phyloP scores from a whole-genome alignment of 768 basidiomycete species.

The Agaricus bisporus region DNA sequence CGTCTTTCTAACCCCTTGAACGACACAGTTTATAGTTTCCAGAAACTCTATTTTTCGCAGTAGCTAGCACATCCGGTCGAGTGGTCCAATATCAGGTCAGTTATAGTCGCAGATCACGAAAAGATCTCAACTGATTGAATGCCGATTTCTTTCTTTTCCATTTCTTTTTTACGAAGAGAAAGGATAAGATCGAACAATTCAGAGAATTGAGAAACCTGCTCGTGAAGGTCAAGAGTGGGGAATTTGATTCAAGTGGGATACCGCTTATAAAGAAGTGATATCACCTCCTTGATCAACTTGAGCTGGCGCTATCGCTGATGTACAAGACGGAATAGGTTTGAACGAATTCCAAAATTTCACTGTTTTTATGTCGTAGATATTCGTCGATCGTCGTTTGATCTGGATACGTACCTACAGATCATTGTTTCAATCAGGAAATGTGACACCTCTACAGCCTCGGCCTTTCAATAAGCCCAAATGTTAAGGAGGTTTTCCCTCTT shows the following conservation, averaged over 20 bases:
- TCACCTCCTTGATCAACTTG: background rate
- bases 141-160: background rate
- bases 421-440: no score
- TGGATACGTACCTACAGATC: no score
- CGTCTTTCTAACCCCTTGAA: background rate
- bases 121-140: background rate
- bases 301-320: no score
- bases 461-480: no score
- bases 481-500: no score
- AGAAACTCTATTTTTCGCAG: constrained; percentile 70
- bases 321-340: no score
- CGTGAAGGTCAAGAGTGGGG: constrained; percentile 19
- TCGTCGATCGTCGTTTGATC: no score
- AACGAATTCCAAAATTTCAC: no score
- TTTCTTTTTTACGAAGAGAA: constrained; percentile 23
- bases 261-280: no score
- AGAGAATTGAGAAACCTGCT: constrained; percentile 24
- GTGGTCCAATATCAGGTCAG: constrained; percentile 69
- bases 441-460: no score
- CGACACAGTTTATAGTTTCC: background rate
- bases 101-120: background rate
- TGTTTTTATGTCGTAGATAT: no score
- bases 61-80: constrained; percentile 72
- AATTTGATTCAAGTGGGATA: constrained; percentile 14
- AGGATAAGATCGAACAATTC: constrained; percentile 40